These are phyloP conservation scores for Kurtzmaniella quercitrusa DNA, from an alignment of 1,139 yeast species.

Conservation along the genomic window DNA sequence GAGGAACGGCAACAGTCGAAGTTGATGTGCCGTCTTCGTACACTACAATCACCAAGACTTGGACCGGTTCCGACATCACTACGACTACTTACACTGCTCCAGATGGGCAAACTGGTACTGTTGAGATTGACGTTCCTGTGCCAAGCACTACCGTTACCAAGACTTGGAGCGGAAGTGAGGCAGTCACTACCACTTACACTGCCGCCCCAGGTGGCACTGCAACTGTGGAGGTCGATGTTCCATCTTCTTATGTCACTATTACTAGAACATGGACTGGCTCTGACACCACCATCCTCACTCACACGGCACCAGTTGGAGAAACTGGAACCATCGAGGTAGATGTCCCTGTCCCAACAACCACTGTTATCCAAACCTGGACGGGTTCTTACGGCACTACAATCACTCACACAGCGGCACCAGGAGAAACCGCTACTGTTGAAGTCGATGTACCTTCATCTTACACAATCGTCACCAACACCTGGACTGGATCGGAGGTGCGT, in stretches of 20 bases:
- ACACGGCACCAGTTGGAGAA: constrained; percentile 9
- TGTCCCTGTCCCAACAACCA: constrained; percentile 9
- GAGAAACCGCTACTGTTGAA: constrained; percentile 7
- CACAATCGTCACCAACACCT: constrained; percentile 9
- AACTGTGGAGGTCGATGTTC: constrained; percentile 11
- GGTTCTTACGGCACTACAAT: constrained; percentile 1
- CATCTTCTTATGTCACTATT: constrained; percentile 12
- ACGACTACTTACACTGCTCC: constrained; percentile 2
- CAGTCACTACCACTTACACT: constrained; percentile 6
- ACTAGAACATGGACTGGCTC: constrained; percentile 13
- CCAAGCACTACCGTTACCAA: constrained; percentile 5
- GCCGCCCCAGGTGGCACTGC: constrained; percentile 10
- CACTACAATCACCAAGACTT: constrained; percentile 3
- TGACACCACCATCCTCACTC: constrained; percentile 8
- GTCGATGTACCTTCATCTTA: constrained; percentile 12
- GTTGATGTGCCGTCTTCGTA: constrained; percentile 11
- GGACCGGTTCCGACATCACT: background rate
- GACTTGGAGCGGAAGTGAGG: constrained; percentile 3
- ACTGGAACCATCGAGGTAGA: constrained; percentile 10
- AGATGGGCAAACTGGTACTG: constrained; percentile 5
- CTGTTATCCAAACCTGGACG: constrained; percentile 3
- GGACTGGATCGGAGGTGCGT: constrained; percentile 8
- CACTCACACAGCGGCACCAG: constrained; percentile 9
- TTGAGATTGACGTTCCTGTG: constrained; percentile 2
- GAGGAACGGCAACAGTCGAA: constrained; percentile 9